A percentile compares a stretch with the other conserved stretches of the same genome.
These are phyloP conservation scores for Cyathus striatus DNA, from an alignment of 768 basidiomycete genomes.

Conservation along the genomic window DNA sequence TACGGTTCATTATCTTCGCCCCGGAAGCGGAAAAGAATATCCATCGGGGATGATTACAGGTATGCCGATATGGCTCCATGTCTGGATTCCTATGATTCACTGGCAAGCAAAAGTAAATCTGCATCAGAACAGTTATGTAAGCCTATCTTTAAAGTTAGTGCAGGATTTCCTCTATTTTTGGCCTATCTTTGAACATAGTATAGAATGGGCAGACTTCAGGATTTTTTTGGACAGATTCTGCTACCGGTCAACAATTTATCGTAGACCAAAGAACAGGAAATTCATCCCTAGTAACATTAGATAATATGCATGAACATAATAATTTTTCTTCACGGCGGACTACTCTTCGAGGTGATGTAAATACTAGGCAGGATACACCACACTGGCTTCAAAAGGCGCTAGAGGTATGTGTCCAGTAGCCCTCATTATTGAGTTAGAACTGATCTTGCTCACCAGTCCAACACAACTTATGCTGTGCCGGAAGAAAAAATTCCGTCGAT, in stretches of 20 bases:
- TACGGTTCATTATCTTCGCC: slow-evolving; percentile 27
- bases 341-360: slow-evolving; percentile 16
- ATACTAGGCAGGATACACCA: slow-evolving; percentile 31
- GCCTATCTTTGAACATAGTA: too few species aligned
- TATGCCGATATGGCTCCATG: too few species aligned
- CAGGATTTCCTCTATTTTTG: too few species aligned
- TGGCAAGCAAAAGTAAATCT: too few species aligned
- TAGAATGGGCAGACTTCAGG: slow-evolving; percentile 23
- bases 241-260: slow-evolving; percentile 51
- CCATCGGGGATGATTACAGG: too few species aligned
- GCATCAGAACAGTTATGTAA: too few species aligned
- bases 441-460: slow-evolving; percentile 33
- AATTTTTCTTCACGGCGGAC: slow-evolving; percentile 13
- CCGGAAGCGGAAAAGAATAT: slow-evolving; percentile 49
- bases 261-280: slow-evolving; percentile 69
- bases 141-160: too few species aligned
- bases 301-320: neutral
- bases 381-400: slow-evolving; percentile 63
- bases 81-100: too few species aligned
- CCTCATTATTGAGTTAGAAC: slow-evolving; percentile 2
- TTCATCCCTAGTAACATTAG: slow-evolving; percentile 31
- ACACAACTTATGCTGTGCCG: slow-evolving; percentile 45
- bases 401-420: slow-evolving; percentile 31
- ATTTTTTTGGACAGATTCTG: slow-evolving; percentile 59
- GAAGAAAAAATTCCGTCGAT: too few species aligned